These are phyloP conservation scores for Aspergillus cejpii DNA, from an alignment of 2,329 filamentous ascomycete species.

Conservation along the genomic window DNA sequence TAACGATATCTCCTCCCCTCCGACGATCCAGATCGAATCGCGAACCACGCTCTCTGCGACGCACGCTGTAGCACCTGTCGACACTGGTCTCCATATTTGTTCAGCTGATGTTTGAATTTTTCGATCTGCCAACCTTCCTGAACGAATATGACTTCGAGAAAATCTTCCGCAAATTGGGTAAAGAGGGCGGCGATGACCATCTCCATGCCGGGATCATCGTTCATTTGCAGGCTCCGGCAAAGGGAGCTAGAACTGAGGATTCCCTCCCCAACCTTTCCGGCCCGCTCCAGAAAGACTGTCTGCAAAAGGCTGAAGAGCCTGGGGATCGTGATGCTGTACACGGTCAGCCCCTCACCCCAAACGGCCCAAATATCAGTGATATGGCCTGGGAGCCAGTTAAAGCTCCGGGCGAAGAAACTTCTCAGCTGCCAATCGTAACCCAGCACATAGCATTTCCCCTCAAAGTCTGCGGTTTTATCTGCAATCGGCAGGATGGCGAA, in stretches of 20 bases:
- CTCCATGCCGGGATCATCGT: constrained; percentile 29
- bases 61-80: constrained; percentile 23
- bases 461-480: constrained; percentile 11
- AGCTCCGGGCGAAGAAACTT: constrained; percentile 22
- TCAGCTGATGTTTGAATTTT: constrained; percentile 10
- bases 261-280: constrained; percentile 17
- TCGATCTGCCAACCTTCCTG: constrained; percentile 4
- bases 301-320: constrained; percentile 20
- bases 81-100: constrained; percentile 18
- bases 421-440: constrained; percentile 22
- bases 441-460: constrained; percentile 22
- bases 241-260: constrained; percentile 21
- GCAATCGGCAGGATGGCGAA: constrained; percentile 23
- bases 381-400: constrained; percentile 20
- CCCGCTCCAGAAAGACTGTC: constrained; percentile 13
- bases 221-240: constrained; percentile 11
- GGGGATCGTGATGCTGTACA: constrained; percentile 19
- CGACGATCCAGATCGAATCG: constrained; percentile 13
- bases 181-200: constrained; percentile 27
- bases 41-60: constrained; percentile 28
- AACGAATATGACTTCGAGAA: constrained; percentile 18
- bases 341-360: constrained; percentile 23
- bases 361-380: constrained; percentile 21
- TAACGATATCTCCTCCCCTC: constrained; percentile 11
- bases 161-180: constrained; percentile 28